Evolutionary conservation across 2,329 filamentous ascomycete genomes (phyloP).

Genomic region (Cladosporium sp.): DNA sequence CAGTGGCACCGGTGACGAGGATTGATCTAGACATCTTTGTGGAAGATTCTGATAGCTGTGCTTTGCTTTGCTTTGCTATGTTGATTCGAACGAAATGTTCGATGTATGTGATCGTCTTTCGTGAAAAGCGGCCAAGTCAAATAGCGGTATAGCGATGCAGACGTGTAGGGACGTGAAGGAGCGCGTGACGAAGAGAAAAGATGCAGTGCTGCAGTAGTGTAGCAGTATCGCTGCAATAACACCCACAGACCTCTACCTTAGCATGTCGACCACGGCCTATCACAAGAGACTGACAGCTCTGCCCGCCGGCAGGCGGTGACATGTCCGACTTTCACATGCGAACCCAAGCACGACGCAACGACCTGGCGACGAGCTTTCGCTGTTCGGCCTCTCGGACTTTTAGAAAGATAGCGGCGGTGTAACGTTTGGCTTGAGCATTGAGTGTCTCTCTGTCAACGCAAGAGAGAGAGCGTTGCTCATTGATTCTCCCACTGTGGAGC

Average conservation of each 20-base stretch:
- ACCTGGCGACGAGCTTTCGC: neutral
- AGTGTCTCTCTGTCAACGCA: neutral
- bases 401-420: neutral
- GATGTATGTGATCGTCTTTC: neutral
- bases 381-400: constrained; percentile 17
- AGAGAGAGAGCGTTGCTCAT: neutral
- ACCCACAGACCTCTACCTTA: constrained; percentile 3
- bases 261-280: neutral
- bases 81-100: neutral
- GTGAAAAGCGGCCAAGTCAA: neutral
- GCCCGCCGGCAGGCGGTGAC: neutral
- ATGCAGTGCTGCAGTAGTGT: neutral
- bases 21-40: constrained; percentile 40
- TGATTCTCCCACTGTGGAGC: constrained; percentile 5
- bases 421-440: neutral
- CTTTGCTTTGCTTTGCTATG: neutral
- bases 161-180: neutral
- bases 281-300: neutral
- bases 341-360: constrained; percentile 1
- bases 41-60: neutral
- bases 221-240: constrained; percentile 7
- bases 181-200: neutral
- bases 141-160: neutral
- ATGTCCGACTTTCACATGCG: neutral
- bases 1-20: constrained; percentile 49